Evolutionary conservation across 805 yeast genomes (phyloP), one percentile per base, ranked within the genome.

Genomic region (Metschnikowia gruessii): DNA sequence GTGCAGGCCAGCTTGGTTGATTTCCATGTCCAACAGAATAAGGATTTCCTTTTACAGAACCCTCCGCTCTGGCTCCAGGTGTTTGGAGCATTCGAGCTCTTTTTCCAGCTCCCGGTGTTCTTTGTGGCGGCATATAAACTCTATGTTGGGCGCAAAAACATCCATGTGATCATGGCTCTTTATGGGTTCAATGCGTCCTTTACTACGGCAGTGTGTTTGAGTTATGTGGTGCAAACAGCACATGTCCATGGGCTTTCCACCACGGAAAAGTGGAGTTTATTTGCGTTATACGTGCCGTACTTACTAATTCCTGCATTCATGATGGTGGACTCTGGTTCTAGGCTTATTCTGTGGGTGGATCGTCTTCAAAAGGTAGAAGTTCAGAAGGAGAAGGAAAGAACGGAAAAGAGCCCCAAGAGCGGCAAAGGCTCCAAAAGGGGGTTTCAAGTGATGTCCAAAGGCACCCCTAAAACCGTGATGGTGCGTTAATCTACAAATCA

Each of bases 101-200:
- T 81, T 3, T 74, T 85, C 54, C 99, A 92, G 66, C 61, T 87
- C 42, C 99, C 99, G 1, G 70, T 87, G 24, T 94, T 94, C 64
- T 57, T 80, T 37, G 52, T 67, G 12, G 80, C 76, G 11, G 72
- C 74, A 0, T 55, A 48, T 31, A 46, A 49, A 26, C 53, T 65
- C 40, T 46, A 53, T 40, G 16, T 34, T 21, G 46, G 50, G 7
- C 22, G 38, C 44, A 36, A 37, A 43, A 16, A 61, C 44, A 52
- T 64, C 51, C 48, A 58, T 43, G 52, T 62, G 19, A 73, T 71
- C 60, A 63, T 83, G 53, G 66, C 80, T 12, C 57, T 83, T 5
- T 92, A 94, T 63, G 96, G 92, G 3, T 76, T 86, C 56, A 89
- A 88, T 59, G 98, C 97, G 0, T 69, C 84, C 3, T 69, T 85